Evolutionary conservation across 2,329 filamentous ascomycete genomes (phyloP).

Genomic region (Penicillium janthinellum): DNA sequence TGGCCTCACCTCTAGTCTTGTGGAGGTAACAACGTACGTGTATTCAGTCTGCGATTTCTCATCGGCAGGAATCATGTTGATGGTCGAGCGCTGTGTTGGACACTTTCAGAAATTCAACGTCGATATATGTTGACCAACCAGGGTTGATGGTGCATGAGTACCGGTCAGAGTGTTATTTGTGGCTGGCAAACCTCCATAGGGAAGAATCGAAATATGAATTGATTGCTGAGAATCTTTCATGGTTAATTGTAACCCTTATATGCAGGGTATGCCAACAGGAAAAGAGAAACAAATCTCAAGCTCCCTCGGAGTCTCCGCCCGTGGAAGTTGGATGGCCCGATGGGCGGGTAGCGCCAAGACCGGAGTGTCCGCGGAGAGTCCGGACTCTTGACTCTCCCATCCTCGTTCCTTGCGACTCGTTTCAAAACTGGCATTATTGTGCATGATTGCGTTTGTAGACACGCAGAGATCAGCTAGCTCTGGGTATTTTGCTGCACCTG

Average conservation of each 20-base stretch:
- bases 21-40: background rate
- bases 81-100: no score
- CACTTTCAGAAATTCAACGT: no score
- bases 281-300: background rate
- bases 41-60: background rate
- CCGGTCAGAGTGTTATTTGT: background rate
- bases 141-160: background rate
- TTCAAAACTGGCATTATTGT: no score
- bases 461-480: background rate
- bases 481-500: background rate
- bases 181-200: background rate
- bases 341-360: background rate
- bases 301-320: slow-evolving; percentile 14
- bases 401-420: background rate
- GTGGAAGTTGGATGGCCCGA: background rate
- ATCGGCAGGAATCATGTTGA: no score
- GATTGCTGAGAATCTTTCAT: no score
- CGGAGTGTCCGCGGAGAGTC: slow-evolving; percentile 32
- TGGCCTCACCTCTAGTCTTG: background rate
- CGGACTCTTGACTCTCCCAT: slow-evolving; percentile 7
- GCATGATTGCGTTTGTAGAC: background rate
- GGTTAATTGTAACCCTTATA: background rate
- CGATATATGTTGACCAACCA: no score
- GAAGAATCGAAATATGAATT: no score
- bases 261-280: background rate